Evolutionary conservation across 352 stramenopile genomes (phyloP).

Genomic region (Phytophthora ramorum): DNA sequence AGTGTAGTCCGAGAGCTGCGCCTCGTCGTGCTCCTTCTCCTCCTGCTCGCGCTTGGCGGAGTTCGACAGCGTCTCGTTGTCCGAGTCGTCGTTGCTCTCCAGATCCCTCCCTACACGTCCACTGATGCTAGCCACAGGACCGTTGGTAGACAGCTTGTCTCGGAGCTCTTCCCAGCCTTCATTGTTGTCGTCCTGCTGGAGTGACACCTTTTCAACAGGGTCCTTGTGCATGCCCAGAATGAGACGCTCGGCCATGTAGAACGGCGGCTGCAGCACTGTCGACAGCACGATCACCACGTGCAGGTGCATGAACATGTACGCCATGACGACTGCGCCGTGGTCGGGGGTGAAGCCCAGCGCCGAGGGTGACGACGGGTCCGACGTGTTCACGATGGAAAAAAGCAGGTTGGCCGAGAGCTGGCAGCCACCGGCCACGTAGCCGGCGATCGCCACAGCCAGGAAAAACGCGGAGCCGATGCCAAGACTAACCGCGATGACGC

Average conservation of each 20-base stretch:
- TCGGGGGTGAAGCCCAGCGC: constrained; percentile 34
- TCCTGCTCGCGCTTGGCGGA: constrained; percentile 35
- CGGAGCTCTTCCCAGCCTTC: constrained; percentile 34
- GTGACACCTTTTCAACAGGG: background rate
- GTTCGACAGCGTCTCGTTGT: constrained; percentile 30
- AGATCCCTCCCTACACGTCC: constrained; percentile 17
- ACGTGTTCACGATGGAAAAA: constrained; percentile 43
- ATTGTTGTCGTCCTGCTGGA: constrained; percentile 19
- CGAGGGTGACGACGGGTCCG: constrained; percentile 27
- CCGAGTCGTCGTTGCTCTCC: constrained; percentile 32
- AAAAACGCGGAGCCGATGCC: constrained; percentile 50
- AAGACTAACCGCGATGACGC: constrained; percentile 51
- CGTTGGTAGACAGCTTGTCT: constrained; percentile 29
- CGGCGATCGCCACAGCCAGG: constrained; percentile 45
- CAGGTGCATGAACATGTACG: constrained; percentile 48
- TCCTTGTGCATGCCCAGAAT: constrained; percentile 52
- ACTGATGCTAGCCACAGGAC: constrained; percentile 14
- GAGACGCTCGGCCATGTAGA: constrained; percentile 55
- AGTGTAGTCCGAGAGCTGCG: constrained; percentile 39
- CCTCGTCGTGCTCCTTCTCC: constrained; percentile 38
- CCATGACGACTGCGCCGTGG: constrained; percentile 38
- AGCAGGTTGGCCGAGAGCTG: constrained; percentile 48
- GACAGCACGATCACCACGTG: constrained; percentile 58
- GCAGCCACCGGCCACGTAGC: constrained; percentile 48
- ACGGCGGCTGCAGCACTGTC: constrained; percentile 50